Conservation (phyloP, 495 filamentous ascomycete genomes). For the Paragyromitra xinjiangensis region DNA sequence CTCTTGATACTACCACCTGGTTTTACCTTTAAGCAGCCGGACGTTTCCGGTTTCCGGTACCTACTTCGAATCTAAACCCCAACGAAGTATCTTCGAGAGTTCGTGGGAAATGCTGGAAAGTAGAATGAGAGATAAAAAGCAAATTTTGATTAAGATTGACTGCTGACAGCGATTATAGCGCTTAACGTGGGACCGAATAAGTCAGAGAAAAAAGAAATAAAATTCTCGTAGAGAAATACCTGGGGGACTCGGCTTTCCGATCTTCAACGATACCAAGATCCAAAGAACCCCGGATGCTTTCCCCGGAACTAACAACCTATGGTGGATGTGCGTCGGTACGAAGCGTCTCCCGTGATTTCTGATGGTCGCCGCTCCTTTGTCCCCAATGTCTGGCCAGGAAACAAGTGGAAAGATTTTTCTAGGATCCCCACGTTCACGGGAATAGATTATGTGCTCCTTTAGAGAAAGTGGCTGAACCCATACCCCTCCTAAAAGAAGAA, state of each 20-base stretch:
- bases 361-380: background rate
- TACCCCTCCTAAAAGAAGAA: background rate
- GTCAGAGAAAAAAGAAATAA: slow-evolving; percentile 25
- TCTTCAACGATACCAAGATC: slow-evolving; percentile 43
- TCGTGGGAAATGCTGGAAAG: slow-evolving; percentile 10
- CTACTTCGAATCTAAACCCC: background rate
- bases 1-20: background rate
- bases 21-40: too few relatives aligned
- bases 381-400: slow-evolving; percentile 11
- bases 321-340: slow-evolving; percentile 20
- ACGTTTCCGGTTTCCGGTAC: background rate
- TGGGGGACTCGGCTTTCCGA: slow-evolving; percentile 34
- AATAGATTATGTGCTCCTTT: background rate
- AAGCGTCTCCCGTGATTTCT: slow-evolving; percentile 22
- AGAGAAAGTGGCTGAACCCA: background rate
- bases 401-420: slow-evolving; percentile 15
- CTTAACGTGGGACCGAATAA: slow-evolving; percentile 20
- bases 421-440: slow-evolving; percentile 30
- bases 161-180: slow-evolving; percentile 27
- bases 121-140: slow-evolving; percentile 20
- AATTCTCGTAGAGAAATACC: slow-evolving; percentile 10
- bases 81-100: background rate
- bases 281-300: slow-evolving; percentile 10
- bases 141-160: slow-evolving; percentile 11
- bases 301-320: slow-evolving; percentile 15